Evolutionary conservation across 1,284 basidiomycete genomes (phyloP).

Genomic region (Gymnopus androsaceus): DNA sequence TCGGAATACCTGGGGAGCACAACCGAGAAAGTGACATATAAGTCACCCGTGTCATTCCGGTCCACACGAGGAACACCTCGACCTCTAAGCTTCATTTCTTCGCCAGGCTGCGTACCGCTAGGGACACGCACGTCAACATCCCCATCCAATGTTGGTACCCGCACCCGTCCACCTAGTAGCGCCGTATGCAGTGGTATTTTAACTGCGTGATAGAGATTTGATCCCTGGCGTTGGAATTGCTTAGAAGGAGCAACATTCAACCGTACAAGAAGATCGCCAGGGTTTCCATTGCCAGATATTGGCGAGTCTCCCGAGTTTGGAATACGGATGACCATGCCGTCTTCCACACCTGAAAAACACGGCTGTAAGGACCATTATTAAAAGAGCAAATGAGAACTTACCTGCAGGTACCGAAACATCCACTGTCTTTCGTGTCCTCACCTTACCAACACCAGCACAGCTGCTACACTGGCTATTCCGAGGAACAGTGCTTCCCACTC

Average conservation of each 20-base stretch:
- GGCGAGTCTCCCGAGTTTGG: slow-evolving; percentile 87
- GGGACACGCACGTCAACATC: slow-evolving; percentile 96
- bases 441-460: slow-evolving; percentile 88
- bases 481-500: slow-evolving; percentile 83
- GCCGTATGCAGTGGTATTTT: slow-evolving; percentile 92
- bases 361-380: slow-evolving; percentile 9
- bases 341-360: slow-evolving; percentile 77
- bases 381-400: slow-evolving; percentile 35
- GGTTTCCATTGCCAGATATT: slow-evolving; percentile 70
- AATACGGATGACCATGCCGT: slow-evolving; percentile 92
- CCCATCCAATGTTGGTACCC: slow-evolving; percentile 94
- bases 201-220: slow-evolving; percentile 89
- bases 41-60: slow-evolving; percentile 77
- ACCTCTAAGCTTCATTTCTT: slow-evolving; percentile 93
- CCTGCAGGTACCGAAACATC: slow-evolving; percentile 88
- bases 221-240: slow-evolving; percentile 89
- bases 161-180: slow-evolving; percentile 87
- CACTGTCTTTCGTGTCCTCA: slow-evolving; percentile 79
- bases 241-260: slow-evolving; percentile 85
- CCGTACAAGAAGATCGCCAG: slow-evolving; percentile 89
- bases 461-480: slow-evolving; percentile 76
- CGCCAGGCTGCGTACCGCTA: slow-evolving; percentile 92
- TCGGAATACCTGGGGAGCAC: slow-evolving; percentile 82
- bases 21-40: slow-evolving; percentile 89
- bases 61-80: slow-evolving; percentile 81